phyloP scores from a whole-genome alignment of 345 rosid genomes.

The Clarkia xantiana region DNA sequence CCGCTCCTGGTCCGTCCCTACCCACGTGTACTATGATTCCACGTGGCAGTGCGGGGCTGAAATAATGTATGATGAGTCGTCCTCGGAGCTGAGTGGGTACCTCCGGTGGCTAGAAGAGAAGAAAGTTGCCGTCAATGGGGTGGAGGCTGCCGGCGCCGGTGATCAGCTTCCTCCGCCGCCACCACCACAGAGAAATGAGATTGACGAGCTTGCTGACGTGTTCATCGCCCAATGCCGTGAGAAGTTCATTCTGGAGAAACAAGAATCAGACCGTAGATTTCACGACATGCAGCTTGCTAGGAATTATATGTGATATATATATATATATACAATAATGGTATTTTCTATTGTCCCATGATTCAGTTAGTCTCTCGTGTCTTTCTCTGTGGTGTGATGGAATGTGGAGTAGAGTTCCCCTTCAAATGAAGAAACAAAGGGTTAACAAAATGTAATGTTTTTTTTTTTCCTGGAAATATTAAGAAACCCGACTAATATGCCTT shows the following conservation, averaged over 20 bases:
- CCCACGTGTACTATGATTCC: conserved; percentile 38
- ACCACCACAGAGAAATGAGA: conserved; percentile 38
- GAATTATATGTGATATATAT: conserved; percentile 23
- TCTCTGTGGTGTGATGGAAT: no score
- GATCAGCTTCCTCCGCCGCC: no score
- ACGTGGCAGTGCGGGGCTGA: conserved; percentile 34
- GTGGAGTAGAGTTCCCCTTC: no score
- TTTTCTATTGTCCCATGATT: no score
- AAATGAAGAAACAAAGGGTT: no score
- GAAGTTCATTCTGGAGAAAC: conserved; percentile 73
- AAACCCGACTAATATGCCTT: no score
- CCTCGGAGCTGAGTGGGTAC: conserved; percentile 3
- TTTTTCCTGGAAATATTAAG: no score
- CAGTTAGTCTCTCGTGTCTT: no score
- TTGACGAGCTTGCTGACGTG: conserved; percentile 57
- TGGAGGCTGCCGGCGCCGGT: no score
- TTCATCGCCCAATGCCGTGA: conserved; percentile 67
- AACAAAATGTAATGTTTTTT: no score
- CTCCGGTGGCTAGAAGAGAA: conserved; percentile 7
- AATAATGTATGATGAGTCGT: background rate
- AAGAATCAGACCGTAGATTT: conserved; percentile 74
- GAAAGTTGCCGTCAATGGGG: background rate
- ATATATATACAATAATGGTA: no score
- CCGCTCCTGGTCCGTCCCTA: conserved; percentile 41
- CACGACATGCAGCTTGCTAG: conserved; percentile 59